phyloP scores from a whole-genome alignment of 75 land plant genomes.

The Larix kaempferi region DNA sequence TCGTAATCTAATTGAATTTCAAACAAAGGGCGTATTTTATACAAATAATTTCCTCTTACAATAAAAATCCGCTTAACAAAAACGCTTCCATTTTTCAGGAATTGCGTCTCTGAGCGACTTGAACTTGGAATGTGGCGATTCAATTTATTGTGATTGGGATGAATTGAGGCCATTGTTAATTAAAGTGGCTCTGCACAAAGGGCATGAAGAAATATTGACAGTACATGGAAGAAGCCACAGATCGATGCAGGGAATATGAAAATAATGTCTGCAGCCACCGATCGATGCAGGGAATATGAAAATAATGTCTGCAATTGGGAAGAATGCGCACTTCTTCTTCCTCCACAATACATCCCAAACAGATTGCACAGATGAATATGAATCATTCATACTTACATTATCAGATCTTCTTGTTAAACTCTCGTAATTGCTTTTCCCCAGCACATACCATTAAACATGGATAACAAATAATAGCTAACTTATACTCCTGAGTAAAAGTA shows the following conservation, averaged over 20 bases:
- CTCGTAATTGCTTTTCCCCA: not conserved
- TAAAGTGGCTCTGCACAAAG: not conserved
- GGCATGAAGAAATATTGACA: not conserved
- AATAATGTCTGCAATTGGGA: not conserved
- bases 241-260: not conserved
- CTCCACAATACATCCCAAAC: not conserved
- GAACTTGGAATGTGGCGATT: too few species aligned
- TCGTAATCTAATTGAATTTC: too few species aligned
- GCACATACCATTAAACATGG: too few species aligned
- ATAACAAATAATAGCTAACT: too few species aligned
- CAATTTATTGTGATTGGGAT: too few species aligned
- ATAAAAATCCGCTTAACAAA: too few species aligned
- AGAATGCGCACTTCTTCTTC: not conserved
- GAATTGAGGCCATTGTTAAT: too few species aligned
- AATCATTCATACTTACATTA: not conserved
- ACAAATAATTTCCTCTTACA: too few species aligned
- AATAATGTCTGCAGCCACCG: not conserved
- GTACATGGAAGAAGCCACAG: not conserved
- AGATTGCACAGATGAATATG: not conserved
- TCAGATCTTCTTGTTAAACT: not conserved
- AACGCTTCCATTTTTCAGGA: too few species aligned
- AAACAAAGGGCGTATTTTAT: too few species aligned
- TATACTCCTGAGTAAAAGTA: too few species aligned
- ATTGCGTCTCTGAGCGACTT: too few species aligned
- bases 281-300: not conserved